Evolutionary conservation across 345 rosid genomes (phyloP).

Genomic region (Brassica cretica): DNA sequence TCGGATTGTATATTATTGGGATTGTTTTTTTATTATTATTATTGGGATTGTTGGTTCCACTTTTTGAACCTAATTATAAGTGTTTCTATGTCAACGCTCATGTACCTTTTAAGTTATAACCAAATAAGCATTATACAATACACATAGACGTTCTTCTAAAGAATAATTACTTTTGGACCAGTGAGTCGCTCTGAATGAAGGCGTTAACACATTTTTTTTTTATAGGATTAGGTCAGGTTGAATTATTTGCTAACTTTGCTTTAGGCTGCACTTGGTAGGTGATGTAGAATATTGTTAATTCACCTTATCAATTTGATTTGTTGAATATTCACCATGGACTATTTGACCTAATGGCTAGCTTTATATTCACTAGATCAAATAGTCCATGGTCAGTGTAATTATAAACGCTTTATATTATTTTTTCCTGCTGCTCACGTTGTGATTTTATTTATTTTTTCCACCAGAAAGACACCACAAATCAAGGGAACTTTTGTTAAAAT

Average conservation of each 20-base stretch:
- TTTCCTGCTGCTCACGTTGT: too few species aligned
- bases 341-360: too few species aligned
- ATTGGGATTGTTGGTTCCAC: background rate
- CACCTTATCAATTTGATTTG: background rate
- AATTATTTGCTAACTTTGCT: slow-evolving; percentile 28
- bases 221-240: slow-evolving; percentile 33
- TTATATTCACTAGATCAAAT: too few species aligned
- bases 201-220: background rate
- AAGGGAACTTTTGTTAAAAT: too few species aligned
- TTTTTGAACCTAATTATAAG: background rate
- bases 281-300: background rate
- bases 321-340: too few species aligned
- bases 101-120: slow-evolving; percentile 23
- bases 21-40: background rate
- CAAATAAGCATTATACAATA: slow-evolving; percentile 12
- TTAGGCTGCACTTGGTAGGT: slow-evolving; percentile 26
- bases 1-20: background rate
- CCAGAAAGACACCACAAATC: too few species aligned
- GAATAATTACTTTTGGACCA: slow-evolving; percentile 32
- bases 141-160: background rate
- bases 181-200: background rate
- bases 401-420: too few species aligned
- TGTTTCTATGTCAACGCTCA: slow-evolving; percentile 20
- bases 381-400: too few species aligned
- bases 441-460: too few species aligned